These are phyloP conservation scores for Myxozyma lipomycoides DNA, from an alignment of 805 yeast genomes.

Conservation along the genomic window DNA sequence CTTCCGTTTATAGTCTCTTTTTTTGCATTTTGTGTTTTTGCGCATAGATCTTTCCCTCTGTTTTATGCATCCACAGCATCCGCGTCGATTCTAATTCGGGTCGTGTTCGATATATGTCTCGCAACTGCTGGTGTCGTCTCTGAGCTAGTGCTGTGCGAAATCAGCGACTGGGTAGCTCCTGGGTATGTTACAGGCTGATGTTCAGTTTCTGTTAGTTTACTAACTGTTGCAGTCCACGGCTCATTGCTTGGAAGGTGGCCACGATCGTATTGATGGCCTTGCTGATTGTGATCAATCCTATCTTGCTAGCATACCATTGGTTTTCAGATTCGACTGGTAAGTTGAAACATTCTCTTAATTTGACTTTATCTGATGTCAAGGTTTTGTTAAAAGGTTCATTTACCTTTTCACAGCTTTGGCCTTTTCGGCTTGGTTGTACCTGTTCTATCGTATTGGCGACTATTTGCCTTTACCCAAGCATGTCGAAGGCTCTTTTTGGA, in stretches of 20 bases:
- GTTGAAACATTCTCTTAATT: not conserved
- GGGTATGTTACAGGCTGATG: conserved; percentile 13
- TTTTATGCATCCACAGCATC: conserved; percentile 19
- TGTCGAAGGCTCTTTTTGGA: conserved; percentile 28
- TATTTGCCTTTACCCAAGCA: conserved; percentile 32
- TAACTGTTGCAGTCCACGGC: conserved; percentile 26
- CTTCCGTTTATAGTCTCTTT: conserved; percentile 24
- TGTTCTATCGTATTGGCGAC: conserved; percentile 32
- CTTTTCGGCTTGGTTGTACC: conserved; percentile 31
- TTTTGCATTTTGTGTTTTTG: conserved; percentile 18
- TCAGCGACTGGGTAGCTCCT: conserved; percentile 33
- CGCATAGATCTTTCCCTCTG: conserved; percentile 24
- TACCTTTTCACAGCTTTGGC: conserved; percentile 14
- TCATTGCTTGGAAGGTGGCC: conserved; percentile 32
- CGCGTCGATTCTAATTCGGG: conserved; percentile 21
- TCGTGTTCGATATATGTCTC: conserved; percentile 22
- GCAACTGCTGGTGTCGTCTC: conserved; percentile 34
- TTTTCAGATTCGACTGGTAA: conserved; percentile 27
- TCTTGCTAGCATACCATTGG: conserved; percentile 31
- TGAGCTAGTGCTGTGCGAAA: conserved; percentile 41
- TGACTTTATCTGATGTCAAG: too few relatives aligned
- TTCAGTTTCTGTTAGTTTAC: not conserved
- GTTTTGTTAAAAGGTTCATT: conserved; percentile 9
- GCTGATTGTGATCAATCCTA: conserved; percentile 35
- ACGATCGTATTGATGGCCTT: conserved; percentile 31